A percentile compares a stretch with the other conserved stretches of the same genome.
Evolutionary conservation across 1,284 basidiomycete genomes (phyloP).

Genomic region (Thelephora terrestris): DNA sequence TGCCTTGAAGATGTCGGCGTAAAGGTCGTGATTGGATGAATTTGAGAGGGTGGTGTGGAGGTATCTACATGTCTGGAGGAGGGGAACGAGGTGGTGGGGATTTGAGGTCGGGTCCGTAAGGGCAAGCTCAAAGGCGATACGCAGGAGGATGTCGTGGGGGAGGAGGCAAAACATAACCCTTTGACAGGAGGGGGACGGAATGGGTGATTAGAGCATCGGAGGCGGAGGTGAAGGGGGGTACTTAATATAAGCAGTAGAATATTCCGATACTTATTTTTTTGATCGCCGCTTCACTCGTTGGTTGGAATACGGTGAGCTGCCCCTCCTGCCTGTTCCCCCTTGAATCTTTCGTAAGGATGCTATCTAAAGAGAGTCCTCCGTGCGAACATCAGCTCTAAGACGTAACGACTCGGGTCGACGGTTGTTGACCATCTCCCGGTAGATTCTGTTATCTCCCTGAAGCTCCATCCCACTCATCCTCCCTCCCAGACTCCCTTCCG

Average conservation of each 20-base stretch:
- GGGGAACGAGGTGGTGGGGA: constrained; percentile 32
- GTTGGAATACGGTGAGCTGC: too few species aligned
- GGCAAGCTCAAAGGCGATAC: constrained; percentile 42
- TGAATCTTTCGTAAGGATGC: too few species aligned
- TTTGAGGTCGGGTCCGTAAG: constrained; percentile 31
- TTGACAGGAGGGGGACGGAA: constrained; percentile 13
- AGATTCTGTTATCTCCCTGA: too few species aligned
- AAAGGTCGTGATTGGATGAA: constrained; percentile 42
- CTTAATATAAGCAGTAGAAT: not conserved
- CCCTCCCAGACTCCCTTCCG: too few species aligned
- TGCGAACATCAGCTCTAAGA: too few species aligned
- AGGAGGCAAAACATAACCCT: constrained; percentile 25
- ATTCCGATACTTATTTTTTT: too few species aligned
- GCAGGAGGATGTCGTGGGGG: constrained; percentile 53
- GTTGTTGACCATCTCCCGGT: too few species aligned
- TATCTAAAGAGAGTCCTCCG: too few species aligned
- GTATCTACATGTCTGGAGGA: constrained; percentile 37
- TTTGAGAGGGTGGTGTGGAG: constrained; percentile 36
- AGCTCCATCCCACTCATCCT: too few species aligned
- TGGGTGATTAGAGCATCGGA: constrained; percentile 4
- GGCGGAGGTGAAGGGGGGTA: not conserved
- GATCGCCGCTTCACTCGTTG: too few species aligned
- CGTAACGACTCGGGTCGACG: too few species aligned
- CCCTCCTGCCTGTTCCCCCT: too few species aligned
- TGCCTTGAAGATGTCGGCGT: constrained; percentile 45